Conservation (phyloP, 257 asterid genomes). For the Ballota nigra region DNA sequence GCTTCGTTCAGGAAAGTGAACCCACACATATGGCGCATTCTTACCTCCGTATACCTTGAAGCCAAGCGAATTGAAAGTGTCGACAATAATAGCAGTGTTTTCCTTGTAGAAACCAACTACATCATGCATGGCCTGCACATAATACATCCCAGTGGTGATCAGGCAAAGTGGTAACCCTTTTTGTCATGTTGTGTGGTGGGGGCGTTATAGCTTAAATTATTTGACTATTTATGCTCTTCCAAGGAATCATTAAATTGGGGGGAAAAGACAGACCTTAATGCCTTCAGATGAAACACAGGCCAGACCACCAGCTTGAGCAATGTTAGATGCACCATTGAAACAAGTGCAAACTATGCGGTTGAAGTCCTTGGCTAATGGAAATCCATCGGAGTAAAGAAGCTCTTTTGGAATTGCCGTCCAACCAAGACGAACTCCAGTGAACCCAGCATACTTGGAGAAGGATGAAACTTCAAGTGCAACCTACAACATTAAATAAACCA, state of each 20-base stretch:
- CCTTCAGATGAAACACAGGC: conserved; percentile 90
- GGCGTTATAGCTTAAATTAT: neutral
- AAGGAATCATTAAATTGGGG: neutral
- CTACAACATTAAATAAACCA: conserved; percentile 34
- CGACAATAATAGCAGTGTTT: conserved; percentile 76
- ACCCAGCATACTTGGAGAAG: conserved; percentile 93
- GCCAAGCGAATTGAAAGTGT: conserved; percentile 82
- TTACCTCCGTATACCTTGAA: conserved; percentile 96
- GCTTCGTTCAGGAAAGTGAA: conserved; percentile 82
- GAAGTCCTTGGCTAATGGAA: conserved; percentile 91
- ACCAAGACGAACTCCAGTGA: conserved; percentile 97
- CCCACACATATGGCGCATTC: conserved; percentile 96
- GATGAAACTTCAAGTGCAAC: conserved; percentile 98
- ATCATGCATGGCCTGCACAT: conserved; percentile 81
- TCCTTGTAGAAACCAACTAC: conserved; percentile 93
- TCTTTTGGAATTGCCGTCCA: conserved; percentile 94
- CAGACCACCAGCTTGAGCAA: conserved; percentile 95
- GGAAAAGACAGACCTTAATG: conserved; percentile 56
- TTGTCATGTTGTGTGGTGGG: neutral
- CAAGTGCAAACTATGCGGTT: conserved; percentile 91
- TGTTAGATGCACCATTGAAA: conserved; percentile 94
- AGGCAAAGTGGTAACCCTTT: neutral
- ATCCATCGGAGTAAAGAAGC: conserved; percentile 84
- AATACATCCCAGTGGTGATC: conserved; percentile 9
- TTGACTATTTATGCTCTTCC: too few species aligned